Evolutionary conservation across 2,329 filamentous ascomycete genomes (phyloP).

Genomic region (Cladosporium sp.): DNA sequence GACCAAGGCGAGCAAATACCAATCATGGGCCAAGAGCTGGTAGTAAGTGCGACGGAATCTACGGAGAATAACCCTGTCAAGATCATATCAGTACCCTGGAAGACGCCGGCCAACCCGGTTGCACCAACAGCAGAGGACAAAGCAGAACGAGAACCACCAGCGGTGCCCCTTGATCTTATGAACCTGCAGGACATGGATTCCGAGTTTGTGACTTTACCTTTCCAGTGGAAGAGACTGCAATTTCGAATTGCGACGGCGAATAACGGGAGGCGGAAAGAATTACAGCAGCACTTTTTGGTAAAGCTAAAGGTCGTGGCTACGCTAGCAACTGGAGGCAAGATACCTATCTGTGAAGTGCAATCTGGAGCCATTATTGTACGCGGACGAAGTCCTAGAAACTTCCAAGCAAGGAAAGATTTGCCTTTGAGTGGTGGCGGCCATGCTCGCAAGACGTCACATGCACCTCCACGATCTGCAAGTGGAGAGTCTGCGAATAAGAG

Average conservation of each 20-base stretch:
- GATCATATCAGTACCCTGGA: conserved; percentile 96
- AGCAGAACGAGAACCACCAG: conserved; percentile 78
- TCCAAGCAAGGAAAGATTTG: conserved; percentile 89
- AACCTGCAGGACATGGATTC: conserved; percentile 67
- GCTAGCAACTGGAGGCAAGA: conserved; percentile 75
- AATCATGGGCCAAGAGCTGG: conserved; percentile 77
- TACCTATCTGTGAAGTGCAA: conserved; percentile 75
- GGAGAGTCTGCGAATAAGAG: conserved; percentile 25
- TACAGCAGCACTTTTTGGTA: conserved; percentile 93
- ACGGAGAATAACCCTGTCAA: conserved; percentile 89
- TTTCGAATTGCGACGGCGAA: conserved; percentile 95
- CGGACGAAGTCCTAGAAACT: conserved; percentile 88
- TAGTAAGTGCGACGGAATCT: conserved; percentile 88
- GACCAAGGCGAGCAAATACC: conserved; percentile 81
- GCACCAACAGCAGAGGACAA: conserved; percentile 64
- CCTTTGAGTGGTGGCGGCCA: conserved; percentile 76
- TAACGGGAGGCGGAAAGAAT: conserved; percentile 87
- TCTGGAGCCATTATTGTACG: conserved; percentile 92
- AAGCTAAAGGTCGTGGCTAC: conserved; percentile 82
- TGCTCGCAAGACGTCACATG: conserved; percentile 56
- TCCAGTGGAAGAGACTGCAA: conserved; percentile 89
- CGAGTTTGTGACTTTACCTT: conserved; percentile 84
- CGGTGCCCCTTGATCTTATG: conserved; percentile 68
- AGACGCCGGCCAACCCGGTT: conserved; percentile 70
- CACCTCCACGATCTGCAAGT: conserved; percentile 22